Evolutionary conservation across 106 monocot genomes (phyloP), one percentile per base, ranked within the genome.

Genomic region (Iris macrosiphon): DNA sequence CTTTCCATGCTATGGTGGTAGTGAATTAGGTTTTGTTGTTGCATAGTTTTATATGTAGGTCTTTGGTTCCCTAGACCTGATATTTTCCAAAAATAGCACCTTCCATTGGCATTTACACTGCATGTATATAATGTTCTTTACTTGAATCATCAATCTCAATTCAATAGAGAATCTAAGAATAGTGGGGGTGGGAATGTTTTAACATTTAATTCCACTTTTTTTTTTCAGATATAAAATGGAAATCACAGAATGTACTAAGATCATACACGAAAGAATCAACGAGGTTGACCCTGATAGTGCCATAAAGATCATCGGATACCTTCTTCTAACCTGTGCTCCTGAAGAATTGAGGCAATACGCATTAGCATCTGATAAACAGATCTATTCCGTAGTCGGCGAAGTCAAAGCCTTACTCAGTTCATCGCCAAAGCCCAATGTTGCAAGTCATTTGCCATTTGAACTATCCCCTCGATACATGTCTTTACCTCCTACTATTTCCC

Each of bases 141-240:
- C n/a, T n/a, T n/a, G n/a, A n/a, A n/a, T n/a, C n/a, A n/a, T n/a
- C n/a, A n/a, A n/a, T n/a, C n/a, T n/a, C n/a, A n/a, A n/a, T n/a
- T n/a, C n/a, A n/a, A n/a, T n/a, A n/a, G n/a, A n/a, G n/a, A n/a
- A n/a, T n/a, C n/a, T n/a, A n/a, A n/a, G n/a, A n/a, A n/a, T n/a
- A n/a, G n/a, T n/a, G n/a, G n/a, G n/a, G n/a, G n/a, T n/a, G n/a
- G n/a, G n/a, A n/a, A n/a, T n/a, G n/a, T n/a, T n/a, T n/a, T n/a
- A n/a, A n/a, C n/a, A n/a, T n/a, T n/a, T n/a, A n/a, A n/a, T n/a
- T n/a, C n/a, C n/a, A n/a, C n/a, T n/a, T n/a, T n/a, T n/a, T n/a
- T n/a, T n/a, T n/a, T n/a, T n/a, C n/a, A n/a, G n/a, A n/a, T n/a
- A 47, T 25, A 41, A 15, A 47, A 86, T 86, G 80, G 85, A 86